phyloP scores from a whole-genome alignment of 345 rosid genomes.

The Populus ilicifolia region DNA sequence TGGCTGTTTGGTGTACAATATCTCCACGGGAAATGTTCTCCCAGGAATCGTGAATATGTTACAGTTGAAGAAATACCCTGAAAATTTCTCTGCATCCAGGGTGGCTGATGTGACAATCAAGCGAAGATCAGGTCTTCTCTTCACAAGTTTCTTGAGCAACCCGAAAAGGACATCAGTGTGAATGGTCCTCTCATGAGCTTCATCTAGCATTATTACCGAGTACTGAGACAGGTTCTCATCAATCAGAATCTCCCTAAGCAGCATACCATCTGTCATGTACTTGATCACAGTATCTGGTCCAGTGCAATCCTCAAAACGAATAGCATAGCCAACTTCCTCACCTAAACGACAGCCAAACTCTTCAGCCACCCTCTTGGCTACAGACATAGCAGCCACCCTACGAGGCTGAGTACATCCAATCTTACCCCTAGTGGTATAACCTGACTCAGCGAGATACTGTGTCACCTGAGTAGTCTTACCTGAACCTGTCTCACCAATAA shows the following conservation, averaged over 20 bases:
- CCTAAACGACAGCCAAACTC: slow-evolving; percentile 87
- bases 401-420: slow-evolving; percentile 89
- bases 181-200: slow-evolving; percentile 75
- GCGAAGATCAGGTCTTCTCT: slow-evolving; percentile 62
- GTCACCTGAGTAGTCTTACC: slow-evolving; percentile 86
- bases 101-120: slow-evolving; percentile 82
- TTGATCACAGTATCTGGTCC: slow-evolving; percentile 86
- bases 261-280: slow-evolving; percentile 86
- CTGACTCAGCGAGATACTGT: slow-evolving; percentile 80
- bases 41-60: slow-evolving; percentile 84
- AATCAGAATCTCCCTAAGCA: slow-evolving; percentile 62
- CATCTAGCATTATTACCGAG: slow-evolving; percentile 67
- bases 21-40: slow-evolving; percentile 81
- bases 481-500: slow-evolving; percentile 85
- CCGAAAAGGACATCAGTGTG: slow-evolving; percentile 79
- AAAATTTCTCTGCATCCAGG: slow-evolving; percentile 75
- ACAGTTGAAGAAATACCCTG: slow-evolving; percentile 74
- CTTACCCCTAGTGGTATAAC: slow-evolving; percentile 69
- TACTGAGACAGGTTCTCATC: slow-evolving; percentile 62
- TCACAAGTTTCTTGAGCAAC: slow-evolving; percentile 57
- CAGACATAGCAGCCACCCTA: slow-evolving; percentile 83
- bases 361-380: slow-evolving; percentile 85
- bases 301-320: slow-evolving; percentile 78
- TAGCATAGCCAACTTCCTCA: slow-evolving; percentile 83
- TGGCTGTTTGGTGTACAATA: slow-evolving; percentile 68